Conservation (phyloP, 2,329 filamentous ascomycete genomes). For the Colletotrichum echinochloae region DNA sequence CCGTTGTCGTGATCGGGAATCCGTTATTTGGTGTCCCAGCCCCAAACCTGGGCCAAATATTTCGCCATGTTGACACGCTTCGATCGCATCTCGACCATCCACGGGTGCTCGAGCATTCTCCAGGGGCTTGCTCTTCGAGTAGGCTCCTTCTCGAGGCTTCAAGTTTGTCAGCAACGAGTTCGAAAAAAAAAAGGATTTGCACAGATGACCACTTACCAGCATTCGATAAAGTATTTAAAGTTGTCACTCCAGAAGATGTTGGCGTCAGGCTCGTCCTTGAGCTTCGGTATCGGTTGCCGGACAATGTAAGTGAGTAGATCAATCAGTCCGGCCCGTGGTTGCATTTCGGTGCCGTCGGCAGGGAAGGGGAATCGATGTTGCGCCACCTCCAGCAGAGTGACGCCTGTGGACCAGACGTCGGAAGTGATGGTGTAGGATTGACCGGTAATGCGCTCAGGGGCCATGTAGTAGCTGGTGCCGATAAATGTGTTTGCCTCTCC, state of each 20-base stretch:
- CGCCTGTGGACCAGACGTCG: constrained; percentile 97
- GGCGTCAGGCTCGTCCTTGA: constrained; percentile 93
- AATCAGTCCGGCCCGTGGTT: constrained; percentile 91
- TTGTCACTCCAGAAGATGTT: constrained; percentile 95
- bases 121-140: constrained; percentile 90
- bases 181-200: too few species aligned
- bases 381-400: constrained; percentile 98
- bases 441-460: constrained; percentile 95
- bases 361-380: constrained; percentile 99
- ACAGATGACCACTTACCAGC: constrained; percentile 78
- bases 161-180: constrained; percentile 26
- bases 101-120: constrained; percentile 99
- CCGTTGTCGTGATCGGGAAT: not conserved
- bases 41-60: constrained; percentile 96
- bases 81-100: constrained; percentile 95
- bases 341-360: constrained; percentile 94
- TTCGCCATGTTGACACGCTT: constrained; percentile 98
- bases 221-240: constrained; percentile 99
- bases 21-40: constrained; percentile 76
- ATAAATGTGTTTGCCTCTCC: constrained; percentile 99
- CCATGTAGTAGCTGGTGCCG: constrained; percentile 99
- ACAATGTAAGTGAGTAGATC: constrained; percentile 98
- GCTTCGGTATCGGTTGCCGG: constrained; percentile 90
- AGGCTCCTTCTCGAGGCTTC: constrained; percentile 92
- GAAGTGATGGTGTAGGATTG: constrained; percentile 99